Conservation (phyloP, 768 basidiomycete genomes). For the Leccinum disarticulatum region DNA sequence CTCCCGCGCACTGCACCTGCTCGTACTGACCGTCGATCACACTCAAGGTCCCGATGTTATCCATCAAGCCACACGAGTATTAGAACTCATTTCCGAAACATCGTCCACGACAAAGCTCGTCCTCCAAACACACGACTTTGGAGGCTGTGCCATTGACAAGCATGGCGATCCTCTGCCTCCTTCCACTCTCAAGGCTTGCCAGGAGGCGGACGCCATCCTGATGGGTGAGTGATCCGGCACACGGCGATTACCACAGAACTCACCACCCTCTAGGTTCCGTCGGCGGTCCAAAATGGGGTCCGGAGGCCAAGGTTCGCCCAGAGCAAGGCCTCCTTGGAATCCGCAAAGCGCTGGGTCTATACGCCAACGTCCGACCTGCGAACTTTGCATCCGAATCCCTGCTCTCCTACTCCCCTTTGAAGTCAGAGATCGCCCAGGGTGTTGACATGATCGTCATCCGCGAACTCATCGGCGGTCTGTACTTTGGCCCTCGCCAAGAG, state of each 20-base stretch:
- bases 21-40: background rate
- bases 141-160: constrained; percentile 91
- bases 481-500: constrained; percentile 94
- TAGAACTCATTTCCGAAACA: constrained; percentile 65
- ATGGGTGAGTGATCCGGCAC: constrained; percentile 67
- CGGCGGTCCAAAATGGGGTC: constrained; percentile 99
- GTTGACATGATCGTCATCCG: constrained; percentile 92
- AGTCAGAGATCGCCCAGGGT: constrained; percentile 76
- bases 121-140: constrained; percentile 78
- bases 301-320: constrained; percentile 82
- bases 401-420: constrained; percentile 84
- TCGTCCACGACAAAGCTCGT: constrained; percentile 67
- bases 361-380: constrained; percentile 97
- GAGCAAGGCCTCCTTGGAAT: constrained; percentile 87
- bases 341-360: constrained; percentile 91
- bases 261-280: constrained; percentile 70
- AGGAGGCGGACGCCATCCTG: constrained; percentile 92
- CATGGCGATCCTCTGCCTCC: constrained; percentile 83
- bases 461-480: constrained; percentile 94
- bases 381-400: constrained; percentile 93
- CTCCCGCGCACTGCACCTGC: background rate
- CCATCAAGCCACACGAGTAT: constrained; percentile 78
- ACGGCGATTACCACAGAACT: background rate
- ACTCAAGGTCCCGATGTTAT: constrained; percentile 85
- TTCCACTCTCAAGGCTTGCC: constrained; percentile 83